These are phyloP conservation scores for Tricholoma matsutake DNA, from an alignment of 768 basidiomycete genomes.

Conservation along the genomic window DNA sequence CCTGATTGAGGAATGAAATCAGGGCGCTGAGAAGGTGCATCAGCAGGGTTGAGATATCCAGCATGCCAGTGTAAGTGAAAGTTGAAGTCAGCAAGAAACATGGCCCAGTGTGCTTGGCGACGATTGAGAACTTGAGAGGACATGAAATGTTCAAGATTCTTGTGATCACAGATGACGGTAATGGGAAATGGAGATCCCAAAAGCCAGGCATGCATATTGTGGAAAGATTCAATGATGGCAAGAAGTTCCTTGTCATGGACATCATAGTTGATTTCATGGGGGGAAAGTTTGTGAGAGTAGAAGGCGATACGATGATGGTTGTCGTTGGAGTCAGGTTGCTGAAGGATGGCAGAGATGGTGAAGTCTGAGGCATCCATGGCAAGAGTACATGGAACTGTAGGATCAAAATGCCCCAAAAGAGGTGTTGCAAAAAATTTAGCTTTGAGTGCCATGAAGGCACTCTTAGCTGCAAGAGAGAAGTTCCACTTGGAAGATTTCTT, in stretches of 20 bases:
- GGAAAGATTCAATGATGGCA: neutral
- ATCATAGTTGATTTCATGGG: constrained; percentile 45
- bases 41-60: neutral
- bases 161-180: neutral
- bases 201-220: neutral
- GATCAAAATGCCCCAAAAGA: constrained; percentile 31
- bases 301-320: constrained; percentile 38
- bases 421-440: too few species aligned
- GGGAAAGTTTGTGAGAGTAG: constrained; percentile 28
- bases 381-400: constrained; percentile 22
- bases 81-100: neutral
- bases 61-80: too few species aligned
- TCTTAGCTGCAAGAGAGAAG: neutral
- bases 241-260: constrained; percentile 27
- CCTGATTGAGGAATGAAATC: neutral
- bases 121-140: neutral
- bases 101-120: neutral
- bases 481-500: neutral
- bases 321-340: neutral
- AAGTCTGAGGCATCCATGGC: constrained; percentile 36
- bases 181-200: neutral
- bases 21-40: neutral
- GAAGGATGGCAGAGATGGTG: constrained; percentile 29
- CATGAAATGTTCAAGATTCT: neutral
- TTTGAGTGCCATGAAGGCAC: too few species aligned